Percentiles rank a stretch among this genome's conserved stretches.
phyloP scores from a whole-genome alignment of 2,329 filamentous ascomycete species.

The Arthroderma sp. region DNA sequence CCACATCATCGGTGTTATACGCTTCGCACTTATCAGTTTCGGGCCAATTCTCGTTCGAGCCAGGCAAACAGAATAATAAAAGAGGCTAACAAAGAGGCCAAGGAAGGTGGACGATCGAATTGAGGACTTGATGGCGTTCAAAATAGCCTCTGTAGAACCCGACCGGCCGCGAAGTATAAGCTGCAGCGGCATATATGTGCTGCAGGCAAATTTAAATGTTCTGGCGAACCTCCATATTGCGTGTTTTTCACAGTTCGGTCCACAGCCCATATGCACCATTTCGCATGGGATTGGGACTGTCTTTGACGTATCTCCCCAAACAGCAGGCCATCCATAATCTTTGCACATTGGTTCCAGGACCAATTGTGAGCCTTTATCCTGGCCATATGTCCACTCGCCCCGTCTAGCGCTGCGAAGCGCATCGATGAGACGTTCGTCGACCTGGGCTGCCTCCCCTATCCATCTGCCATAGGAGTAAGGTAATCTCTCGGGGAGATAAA shows the following conservation, averaged over 20 bases:
- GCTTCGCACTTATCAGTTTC: slow-evolving; percentile 45
- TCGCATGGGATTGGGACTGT: slow-evolving; percentile 67
- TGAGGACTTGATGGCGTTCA: slow-evolving; percentile 46
- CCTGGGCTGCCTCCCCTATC: slow-evolving; percentile 63
- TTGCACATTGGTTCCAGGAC: slow-evolving; percentile 59
- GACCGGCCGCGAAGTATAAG: slow-evolving; percentile 46
- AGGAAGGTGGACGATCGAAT: slow-evolving; percentile 64
- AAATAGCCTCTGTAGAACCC: slow-evolving; percentile 31
- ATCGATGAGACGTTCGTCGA: slow-evolving; percentile 61
- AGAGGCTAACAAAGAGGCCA: slow-evolving; percentile 61
- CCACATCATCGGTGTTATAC: slow-evolving; percentile 42
- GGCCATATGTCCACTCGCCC: slow-evolving; percentile 56
- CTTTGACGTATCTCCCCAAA: slow-evolving; percentile 58
- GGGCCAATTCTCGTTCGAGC: slow-evolving; percentile 62
- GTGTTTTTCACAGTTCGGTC: slow-evolving; percentile 55
- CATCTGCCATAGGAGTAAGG: slow-evolving; percentile 66
- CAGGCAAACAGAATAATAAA: slow-evolving; percentile 77
- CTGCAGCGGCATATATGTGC: slow-evolving; percentile 64
- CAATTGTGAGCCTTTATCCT: slow-evolving; percentile 55
- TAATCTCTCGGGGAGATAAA: slow-evolving; percentile 59
- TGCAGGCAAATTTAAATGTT: slow-evolving; percentile 61
- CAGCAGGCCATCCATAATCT: slow-evolving; percentile 54
- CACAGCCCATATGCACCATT: slow-evolving; percentile 68
- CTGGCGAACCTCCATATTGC: slow-evolving; percentile 53
- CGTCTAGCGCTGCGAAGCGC: slow-evolving; percentile 54